Evolutionary conservation across 1,139 yeast genomes (phyloP).

Genomic region (Zygoascus hellenicus): DNA sequence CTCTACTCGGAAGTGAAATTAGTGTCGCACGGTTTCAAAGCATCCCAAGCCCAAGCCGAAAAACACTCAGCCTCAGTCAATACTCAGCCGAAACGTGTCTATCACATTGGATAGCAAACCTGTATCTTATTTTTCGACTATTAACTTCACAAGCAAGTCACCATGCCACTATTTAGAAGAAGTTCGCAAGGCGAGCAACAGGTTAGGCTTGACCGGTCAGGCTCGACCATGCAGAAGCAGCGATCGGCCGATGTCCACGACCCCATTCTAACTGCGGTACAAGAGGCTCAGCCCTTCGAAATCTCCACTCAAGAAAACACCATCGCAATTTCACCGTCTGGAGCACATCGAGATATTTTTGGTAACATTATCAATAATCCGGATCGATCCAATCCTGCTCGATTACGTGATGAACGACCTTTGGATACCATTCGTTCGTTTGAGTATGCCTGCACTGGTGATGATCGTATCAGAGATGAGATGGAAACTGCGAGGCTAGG

Average conservation of each 20-base stretch:
- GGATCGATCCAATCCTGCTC: slow-evolving; percentile 87
- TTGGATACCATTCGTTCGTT: slow-evolving; percentile 88
- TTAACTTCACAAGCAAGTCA: not conserved
- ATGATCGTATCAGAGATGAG: slow-evolving; percentile 65
- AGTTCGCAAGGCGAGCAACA: slow-evolving; percentile 7
- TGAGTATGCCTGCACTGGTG: slow-evolving; percentile 91
- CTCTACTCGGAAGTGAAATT: too few relatives aligned
- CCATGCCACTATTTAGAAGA: slow-evolving; percentile 23
- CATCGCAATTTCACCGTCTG: slow-evolving; percentile 39
- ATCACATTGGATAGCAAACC: too few relatives aligned
- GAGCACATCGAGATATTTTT: slow-evolving; percentile 65
- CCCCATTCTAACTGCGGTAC: slow-evolving; percentile 85
- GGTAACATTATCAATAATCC: slow-evolving; percentile 71
- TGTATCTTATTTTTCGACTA: too few relatives aligned
- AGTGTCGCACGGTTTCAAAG: too few relatives aligned
- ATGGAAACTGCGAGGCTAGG: slow-evolving; percentile 74
- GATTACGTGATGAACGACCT: slow-evolving; percentile 91
- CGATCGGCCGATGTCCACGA: slow-evolving; percentile 53
- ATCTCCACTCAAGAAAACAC: slow-evolving; percentile 48
- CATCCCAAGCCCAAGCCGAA: too few relatives aligned
- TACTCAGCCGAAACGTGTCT: too few relatives aligned
- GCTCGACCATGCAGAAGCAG: slow-evolving; percentile 15
- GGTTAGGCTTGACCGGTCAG: slow-evolving; percentile 2
- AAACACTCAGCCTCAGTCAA: too few relatives aligned
- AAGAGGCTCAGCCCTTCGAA: slow-evolving; percentile 94